These are phyloP conservation scores for Nakazawaea peltata DNA, from an alignment of 805 yeast genomes.

Conservation along the genomic window DNA sequence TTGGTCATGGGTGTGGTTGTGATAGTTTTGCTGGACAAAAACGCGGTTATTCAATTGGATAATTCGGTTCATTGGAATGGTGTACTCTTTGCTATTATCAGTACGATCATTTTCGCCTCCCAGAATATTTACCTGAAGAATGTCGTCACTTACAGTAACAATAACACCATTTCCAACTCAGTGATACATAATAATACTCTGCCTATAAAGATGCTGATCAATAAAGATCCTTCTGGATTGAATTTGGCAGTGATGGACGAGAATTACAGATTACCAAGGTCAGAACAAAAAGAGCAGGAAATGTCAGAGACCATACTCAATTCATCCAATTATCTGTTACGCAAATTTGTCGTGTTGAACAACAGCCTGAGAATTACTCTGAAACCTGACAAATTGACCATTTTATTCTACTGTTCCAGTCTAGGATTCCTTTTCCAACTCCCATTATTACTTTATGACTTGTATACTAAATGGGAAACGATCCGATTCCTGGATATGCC, in stretches of 20 bases:
- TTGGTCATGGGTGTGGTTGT: constrained; percentile 45
- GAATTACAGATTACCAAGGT: constrained; percentile 11
- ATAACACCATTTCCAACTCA: constrained; percentile 11
- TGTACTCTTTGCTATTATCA: constrained; percentile 54
- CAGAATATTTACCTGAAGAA: constrained; percentile 85
- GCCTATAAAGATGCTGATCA: constrained; percentile 21
- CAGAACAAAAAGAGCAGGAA: constrained; percentile 16
- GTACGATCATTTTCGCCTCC: constrained; percentile 70
- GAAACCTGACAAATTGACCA: constrained; percentile 72
- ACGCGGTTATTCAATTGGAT: constrained; percentile 3
- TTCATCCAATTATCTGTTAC: constrained; percentile 4
- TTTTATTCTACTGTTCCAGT: constrained; percentile 72
- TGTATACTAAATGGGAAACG: constrained; percentile 27
- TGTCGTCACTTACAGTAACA: constrained; percentile 48
- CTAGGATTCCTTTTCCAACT: constrained; percentile 64
- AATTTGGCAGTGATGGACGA: constrained; percentile 8
- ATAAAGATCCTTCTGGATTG: constrained; percentile 9
- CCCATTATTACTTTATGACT: constrained; percentile 66
- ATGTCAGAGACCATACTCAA: constrained; percentile 15
- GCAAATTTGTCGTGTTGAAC: background rate
- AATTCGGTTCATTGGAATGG: constrained; percentile 43
- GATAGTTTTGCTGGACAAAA: constrained; percentile 32
- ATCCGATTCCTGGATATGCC: constrained; percentile 26
- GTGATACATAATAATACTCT: constrained; percentile 11
- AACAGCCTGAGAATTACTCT: constrained; percentile 13